phyloP scores from a whole-genome alignment of 2,329 filamentous ascomycete species.

The Fusarium marasasianum region DNA sequence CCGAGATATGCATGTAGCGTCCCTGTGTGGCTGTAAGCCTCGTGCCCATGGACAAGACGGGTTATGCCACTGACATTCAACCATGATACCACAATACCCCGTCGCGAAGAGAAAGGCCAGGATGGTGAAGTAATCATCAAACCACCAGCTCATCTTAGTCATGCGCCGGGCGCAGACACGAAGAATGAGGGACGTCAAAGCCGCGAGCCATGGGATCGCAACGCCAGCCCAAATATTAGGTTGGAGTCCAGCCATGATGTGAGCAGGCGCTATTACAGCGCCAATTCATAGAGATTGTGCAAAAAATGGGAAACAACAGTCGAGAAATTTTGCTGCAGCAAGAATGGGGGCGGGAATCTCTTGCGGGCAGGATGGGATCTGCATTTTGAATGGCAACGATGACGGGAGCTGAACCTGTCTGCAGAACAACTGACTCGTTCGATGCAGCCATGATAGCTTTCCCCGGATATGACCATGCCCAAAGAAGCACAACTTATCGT shows the following conservation, averaged over 20 bases:
- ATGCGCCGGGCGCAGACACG: slow-evolving; percentile 32
- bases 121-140: slow-evolving; percentile 36
- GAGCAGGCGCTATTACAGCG: neutral
- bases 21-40: slow-evolving; percentile 15
- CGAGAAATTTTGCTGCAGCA: neutral
- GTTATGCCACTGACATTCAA: slow-evolving; percentile 19
- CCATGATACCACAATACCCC: slow-evolving; percentile 26
- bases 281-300: neutral
- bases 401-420: neutral
- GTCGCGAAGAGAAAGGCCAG: slow-evolving; percentile 34
- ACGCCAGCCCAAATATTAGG: slow-evolving; percentile 32
- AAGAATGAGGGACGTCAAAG: slow-evolving; percentile 24
- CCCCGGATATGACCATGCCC: neutral
- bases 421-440: neutral
- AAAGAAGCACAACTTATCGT: neutral
- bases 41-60: neutral
- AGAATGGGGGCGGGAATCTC: neutral
- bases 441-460: neutral
- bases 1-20: slow-evolving; percentile 33
- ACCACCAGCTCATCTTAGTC: slow-evolving; percentile 37
- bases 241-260: slow-evolving; percentile 36
- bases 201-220: slow-evolving; percentile 37
- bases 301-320: neutral
- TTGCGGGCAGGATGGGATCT: neutral
- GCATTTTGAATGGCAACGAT: neutral